Conservation (phyloP, 768 basidiomycete species). For the Collybia sordida region DNA sequence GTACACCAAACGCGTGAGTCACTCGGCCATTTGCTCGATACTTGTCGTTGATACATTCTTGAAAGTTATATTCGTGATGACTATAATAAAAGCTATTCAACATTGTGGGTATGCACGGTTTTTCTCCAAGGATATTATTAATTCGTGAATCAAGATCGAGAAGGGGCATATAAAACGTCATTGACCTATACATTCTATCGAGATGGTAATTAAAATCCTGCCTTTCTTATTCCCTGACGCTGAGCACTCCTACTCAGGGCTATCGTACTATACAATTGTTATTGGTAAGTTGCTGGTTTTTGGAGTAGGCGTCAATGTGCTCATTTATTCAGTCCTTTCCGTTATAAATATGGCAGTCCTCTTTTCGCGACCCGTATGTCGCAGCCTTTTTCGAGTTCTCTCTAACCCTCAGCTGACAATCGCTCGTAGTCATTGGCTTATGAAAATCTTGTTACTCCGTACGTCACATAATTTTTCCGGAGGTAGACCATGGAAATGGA, state of each 20-base stretch:
- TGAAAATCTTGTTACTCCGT: too few species aligned
- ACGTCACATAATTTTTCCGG: too few species aligned
- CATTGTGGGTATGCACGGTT: neutral
- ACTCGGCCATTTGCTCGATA: neutral
- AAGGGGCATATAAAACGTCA: neutral
- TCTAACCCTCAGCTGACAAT: too few species aligned
- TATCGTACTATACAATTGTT: neutral
- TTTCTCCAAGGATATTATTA: neutral
- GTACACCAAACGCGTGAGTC: neutral
- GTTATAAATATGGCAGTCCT: neutral
- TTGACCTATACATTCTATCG: neutral
- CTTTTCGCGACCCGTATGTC: neutral
- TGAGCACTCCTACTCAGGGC: neutral
- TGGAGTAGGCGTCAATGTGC: neutral
- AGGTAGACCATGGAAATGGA: too few species aligned
- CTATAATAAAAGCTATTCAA: neutral
- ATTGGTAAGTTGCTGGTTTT: neutral
- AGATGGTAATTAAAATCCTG: neutral
- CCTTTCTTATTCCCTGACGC: neutral
- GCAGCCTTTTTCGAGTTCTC: neutral
- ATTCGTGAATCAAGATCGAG: neutral
- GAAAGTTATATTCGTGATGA: slow-evolving; percentile 2
- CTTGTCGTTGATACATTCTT: neutral
- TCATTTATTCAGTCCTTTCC: neutral
- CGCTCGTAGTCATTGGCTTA: too few species aligned